Percentiles rank a stretch among this genome's conserved stretches.
Conservation (phyloP, 345 rosid species). For the Gossypium mustelinum region DNA sequence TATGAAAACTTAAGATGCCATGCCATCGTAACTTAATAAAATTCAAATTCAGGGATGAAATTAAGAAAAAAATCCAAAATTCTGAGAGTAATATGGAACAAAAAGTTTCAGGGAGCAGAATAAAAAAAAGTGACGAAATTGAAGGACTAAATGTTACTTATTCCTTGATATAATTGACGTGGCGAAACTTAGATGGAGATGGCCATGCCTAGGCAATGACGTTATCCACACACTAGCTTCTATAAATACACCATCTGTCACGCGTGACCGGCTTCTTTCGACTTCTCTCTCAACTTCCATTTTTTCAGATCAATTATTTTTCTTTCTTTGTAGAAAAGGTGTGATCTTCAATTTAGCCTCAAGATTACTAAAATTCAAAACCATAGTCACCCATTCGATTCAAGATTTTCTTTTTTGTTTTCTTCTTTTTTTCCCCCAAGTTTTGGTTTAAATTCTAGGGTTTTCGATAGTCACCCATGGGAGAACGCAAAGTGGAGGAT, state of each 20-base stretch:
- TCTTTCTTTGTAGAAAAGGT: background rate
- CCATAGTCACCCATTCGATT: background rate
- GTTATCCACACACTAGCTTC: background rate
- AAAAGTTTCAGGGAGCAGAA: too few species aligned
- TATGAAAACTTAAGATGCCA: too few species aligned
- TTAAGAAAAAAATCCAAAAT: too few species aligned
- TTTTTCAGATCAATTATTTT: background rate
- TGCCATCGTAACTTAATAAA: too few species aligned
- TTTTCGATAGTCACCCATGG: constrained; percentile 27
- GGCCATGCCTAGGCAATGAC: background rate
- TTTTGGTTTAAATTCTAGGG: constrained; percentile 8
- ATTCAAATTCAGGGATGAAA: too few species aligned
- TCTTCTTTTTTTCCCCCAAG: background rate
- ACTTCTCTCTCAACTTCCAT: too few species aligned
- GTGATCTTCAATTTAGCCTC: background rate
- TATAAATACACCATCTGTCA: background rate
- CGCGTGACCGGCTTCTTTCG: fast-evolving
- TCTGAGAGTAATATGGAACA: too few species aligned
- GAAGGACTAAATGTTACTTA: too few species aligned
- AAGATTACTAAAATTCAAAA: background rate
- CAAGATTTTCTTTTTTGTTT: background rate
- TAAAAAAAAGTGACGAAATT: too few species aligned
- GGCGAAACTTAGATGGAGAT: background rate
- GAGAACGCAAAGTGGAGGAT: constrained; percentile 50
- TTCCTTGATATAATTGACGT: background rate